These are phyloP conservation scores for Lyophyllum shimeji DNA, from an alignment of 768 basidiomycete species.

Conservation along the genomic window DNA sequence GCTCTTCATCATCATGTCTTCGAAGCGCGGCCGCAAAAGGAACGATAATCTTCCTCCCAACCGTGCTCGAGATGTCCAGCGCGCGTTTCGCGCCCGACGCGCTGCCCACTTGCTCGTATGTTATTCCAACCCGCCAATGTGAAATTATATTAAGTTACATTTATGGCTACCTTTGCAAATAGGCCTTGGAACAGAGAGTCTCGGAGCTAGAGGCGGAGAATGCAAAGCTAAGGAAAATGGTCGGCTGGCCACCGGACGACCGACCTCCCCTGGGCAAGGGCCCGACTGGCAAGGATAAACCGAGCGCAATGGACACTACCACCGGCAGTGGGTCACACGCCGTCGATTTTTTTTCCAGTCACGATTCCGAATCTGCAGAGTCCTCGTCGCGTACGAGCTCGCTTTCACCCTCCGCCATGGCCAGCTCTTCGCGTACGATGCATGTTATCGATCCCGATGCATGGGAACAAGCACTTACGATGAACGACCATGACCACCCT, in stretches of 20 bases:
- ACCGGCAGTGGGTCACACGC: constrained; percentile 18
- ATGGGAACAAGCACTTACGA: constrained; percentile 60
- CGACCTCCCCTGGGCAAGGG: constrained; percentile 77
- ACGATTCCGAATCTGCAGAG: constrained; percentile 42
- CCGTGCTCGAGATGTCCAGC: constrained; percentile 84
- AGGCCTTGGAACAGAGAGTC: constrained; percentile 83
- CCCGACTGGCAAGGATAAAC: constrained; percentile 85
- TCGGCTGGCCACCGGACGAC: constrained; percentile 73
- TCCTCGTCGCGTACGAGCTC: constrained; percentile 60
- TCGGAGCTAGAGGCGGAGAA: constrained; percentile 86
- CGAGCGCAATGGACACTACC: constrained; percentile 44
- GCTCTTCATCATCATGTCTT: constrained; percentile 58
- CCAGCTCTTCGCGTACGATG: constrained; percentile 46
- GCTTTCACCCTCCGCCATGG: constrained; percentile 57
- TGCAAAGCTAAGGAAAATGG: constrained; percentile 62
- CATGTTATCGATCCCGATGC: constrained; percentile 47
- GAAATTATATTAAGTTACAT: constrained; percentile 34
- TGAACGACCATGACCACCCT: constrained; percentile 38
- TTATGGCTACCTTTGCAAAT: constrained; percentile 29
- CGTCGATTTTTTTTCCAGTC: constrained; percentile 35
- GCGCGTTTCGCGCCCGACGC: constrained; percentile 86
- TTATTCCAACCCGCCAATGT: constrained; percentile 33
- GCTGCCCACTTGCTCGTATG: constrained; percentile 82
- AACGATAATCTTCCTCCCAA: constrained; percentile 80
- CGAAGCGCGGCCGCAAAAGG: constrained; percentile 84